Evolutionary conservation across 257 asterid species (phyloP), one percentile per base, ranked within the genome.

Genomic region (Misopates orontium): DNA sequence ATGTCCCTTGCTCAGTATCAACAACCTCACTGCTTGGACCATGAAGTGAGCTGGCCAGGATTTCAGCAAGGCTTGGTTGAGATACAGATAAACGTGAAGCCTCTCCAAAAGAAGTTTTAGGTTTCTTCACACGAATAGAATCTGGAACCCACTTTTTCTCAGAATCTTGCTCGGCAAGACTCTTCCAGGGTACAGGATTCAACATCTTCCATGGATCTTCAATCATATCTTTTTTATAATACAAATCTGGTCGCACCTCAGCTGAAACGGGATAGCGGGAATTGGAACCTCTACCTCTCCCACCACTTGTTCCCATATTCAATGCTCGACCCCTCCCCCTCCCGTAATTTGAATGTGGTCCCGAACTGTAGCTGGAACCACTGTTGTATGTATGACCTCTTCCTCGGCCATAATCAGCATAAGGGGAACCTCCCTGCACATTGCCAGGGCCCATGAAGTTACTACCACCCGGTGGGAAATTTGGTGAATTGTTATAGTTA

Each of bases 151-250:
- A 45, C 18, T 5, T 5, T 45, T 45, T 45, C 51, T 14, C 51
- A 45, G 51, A 45, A 45, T 45, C 51, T 45, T 15, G 51, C 19
- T 1, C 18, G 8, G 9, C 19, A 13, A 45, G 11, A 13, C 51
- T 45, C 78, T 69, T 83, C 96, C 89, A 85, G 23, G 80, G n/a
- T 70, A 82, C 79, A 3, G 96, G 93, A 42, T 13, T 73, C 78
- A 91, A 60, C 25, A 0, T 11, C 74, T 71, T 67, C 96, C 98
- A 89, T 0, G 98, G 96, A 72, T 89, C 96, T 80, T 87, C 96
- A 11, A 87, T 60, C 98, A 92, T 89, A 47, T 84, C 90, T 79
- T 78, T 79, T 22, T 64, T 64, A 74, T 79, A 89, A 77, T 82
- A 92, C 65, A 58, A 41, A 68, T 78, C 69, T 0, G 82, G 84